Evolutionary conservation across 805 yeast species (phyloP), one percentile per base, ranked within the genome.

Genomic region (Yarrowia sp.): DNA sequence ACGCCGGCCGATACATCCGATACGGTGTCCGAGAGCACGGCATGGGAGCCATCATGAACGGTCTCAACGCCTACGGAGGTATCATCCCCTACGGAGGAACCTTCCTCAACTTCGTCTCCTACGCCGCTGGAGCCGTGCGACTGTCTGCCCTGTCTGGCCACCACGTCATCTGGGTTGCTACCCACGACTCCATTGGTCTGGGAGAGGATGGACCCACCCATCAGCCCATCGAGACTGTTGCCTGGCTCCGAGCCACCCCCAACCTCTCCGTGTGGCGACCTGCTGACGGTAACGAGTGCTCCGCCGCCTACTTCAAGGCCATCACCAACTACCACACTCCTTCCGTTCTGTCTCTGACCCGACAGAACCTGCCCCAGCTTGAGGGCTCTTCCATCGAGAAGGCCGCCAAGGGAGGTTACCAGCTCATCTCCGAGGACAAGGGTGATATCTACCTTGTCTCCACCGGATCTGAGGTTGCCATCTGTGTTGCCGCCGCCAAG

Each of bases 11-110:
- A 76, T 92, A 92, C 82, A 83, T 92, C 79, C 88, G 97, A 81
- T 93, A 88, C 78, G 98, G 98, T 85, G 96, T 93, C 68, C 88
- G 98, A 81, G 98, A 93, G 83, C 98, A 93, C 80, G 98, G 90
- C 77, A 92, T 93, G 98, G 97, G 96, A 80, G 96, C 97, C 69
- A 88, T 92, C 77, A 84, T 92, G 86, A 93, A 93, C 80, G 98
- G 98, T 86, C 77, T 59, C 72, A 79, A 51, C 73, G 81, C 43
- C 78, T 77, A 66, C 67, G 87, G 87, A 69, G 90, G 90, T 81
- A 85, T 82, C 83, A 89, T 87, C 79, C 87, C 92, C 72, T 92
- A 87, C 81, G 97, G 97, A 78, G 98, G 97, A 80, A 93, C 99
- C 75, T 93, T 93, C 92, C 83, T 93, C 79, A 93, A 95, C 86